A percentile compares a stretch with the other conserved stretches of the same genome.
Evolutionary conservation across 495 filamentous ascomycete genomes (phyloP).

Genomic region (Parathielavia appendiculata): DNA sequence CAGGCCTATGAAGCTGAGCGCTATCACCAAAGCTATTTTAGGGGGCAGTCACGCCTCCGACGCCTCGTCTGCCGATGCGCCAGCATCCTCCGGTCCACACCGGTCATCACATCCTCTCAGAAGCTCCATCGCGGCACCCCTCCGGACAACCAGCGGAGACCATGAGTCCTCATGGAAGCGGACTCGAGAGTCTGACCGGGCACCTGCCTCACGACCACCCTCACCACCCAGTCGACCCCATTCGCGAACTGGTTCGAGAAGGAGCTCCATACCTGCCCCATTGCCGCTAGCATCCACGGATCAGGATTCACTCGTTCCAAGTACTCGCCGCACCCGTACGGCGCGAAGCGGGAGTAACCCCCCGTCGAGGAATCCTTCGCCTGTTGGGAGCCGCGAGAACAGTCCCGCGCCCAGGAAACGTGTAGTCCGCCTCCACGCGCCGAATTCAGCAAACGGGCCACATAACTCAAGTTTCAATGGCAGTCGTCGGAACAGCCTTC

Average conservation of each 20-base stretch:
- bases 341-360: neutral
- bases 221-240: neutral
- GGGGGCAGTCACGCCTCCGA: slow-evolving; percentile 51
- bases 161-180: slow-evolving; percentile 5
- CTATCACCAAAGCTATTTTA: slow-evolving; percentile 69
- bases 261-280: slow-evolving; percentile 2
- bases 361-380: neutral
- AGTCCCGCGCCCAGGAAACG: slow-evolving; percentile 42
- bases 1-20: slow-evolving; percentile 72
- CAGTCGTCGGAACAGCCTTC: slow-evolving; percentile 31
- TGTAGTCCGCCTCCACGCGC: slow-evolving; percentile 56
- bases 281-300: neutral
- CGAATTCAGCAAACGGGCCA: slow-evolving; percentile 27
- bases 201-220: neutral
- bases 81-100: neutral
- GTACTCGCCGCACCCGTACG: neutral
- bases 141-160: neutral
- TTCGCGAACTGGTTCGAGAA: neutral
- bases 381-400: neutral
- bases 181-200: neutral
- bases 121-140: slow-evolving; percentile 1
- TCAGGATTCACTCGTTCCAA: neutral
- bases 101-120: slow-evolving; percentile 38
- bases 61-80: slow-evolving; percentile 8
- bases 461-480: slow-evolving; percentile 22